Percentiles rank a stretch among this genome's conserved stretches.
Conservation (phyloP, 1,284 basidiomycete species). For the Cutaneotrichosporon cavernicola region DNA sequence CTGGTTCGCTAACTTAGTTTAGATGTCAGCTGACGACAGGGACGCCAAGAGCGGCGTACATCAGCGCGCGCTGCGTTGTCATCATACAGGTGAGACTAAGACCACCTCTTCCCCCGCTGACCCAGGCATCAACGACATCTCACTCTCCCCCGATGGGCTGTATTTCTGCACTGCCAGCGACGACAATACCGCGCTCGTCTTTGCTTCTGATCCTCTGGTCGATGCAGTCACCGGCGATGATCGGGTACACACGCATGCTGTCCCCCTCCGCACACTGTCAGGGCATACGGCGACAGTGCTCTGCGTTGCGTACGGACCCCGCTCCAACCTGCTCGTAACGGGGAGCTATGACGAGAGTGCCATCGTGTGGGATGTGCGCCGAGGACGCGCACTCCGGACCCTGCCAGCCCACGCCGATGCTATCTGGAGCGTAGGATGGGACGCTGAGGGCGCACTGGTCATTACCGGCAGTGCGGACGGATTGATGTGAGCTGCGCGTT, state of each 20-base stretch:
- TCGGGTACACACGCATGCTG: not conserved
- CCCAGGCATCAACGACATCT: constrained; percentile 77
- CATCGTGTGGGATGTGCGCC: constrained; percentile 90
- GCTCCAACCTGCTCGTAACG: constrained; percentile 82
- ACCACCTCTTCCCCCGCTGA: not conserved
- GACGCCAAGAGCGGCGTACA: constrained; percentile 37
- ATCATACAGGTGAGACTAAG: constrained; percentile 42
- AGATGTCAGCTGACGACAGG: constrained; percentile 27
- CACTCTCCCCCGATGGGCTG: constrained; percentile 77
- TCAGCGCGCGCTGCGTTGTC: constrained; percentile 30
- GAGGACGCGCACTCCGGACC: constrained; percentile 73
- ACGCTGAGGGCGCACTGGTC: constrained; percentile 88
- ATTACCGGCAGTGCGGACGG: constrained; percentile 95
- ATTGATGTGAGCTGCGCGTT: constrained; percentile 67
- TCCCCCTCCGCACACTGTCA: constrained; percentile 58
- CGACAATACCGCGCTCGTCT: constrained; percentile 55
- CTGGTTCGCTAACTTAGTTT: constrained; percentile 28
- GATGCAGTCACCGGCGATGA: not conserved
- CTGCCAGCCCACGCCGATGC: constrained; percentile 96
- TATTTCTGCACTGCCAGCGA: constrained; percentile 86
- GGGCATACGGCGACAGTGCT: constrained; percentile 94
- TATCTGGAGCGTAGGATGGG: constrained; percentile 89
- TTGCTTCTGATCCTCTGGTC: constrained; percentile 15
- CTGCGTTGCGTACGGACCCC: constrained; percentile 85
- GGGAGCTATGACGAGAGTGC: constrained; percentile 95